Conservation (phyloP, 345 rosid species). For the Odontarrhena argentea region DNA sequence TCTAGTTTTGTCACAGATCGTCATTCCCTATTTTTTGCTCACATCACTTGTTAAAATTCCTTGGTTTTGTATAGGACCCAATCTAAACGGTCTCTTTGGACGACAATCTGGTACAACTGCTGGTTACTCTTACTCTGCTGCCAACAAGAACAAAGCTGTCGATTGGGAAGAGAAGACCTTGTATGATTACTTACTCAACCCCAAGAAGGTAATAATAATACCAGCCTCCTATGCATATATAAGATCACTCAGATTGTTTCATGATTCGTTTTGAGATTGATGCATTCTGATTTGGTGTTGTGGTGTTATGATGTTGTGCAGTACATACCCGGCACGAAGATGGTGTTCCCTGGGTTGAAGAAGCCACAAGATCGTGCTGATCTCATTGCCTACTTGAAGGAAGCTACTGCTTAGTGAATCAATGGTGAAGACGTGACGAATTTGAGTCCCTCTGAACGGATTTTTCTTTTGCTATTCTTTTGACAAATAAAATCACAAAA, state of each 20-base stretch:
- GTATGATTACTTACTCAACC: slow-evolving; percentile 86
- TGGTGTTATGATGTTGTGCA: slow-evolving; percentile 39
- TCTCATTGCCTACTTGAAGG: slow-evolving; percentile 90
- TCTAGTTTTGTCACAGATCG: not conserved
- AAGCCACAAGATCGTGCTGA: slow-evolving; percentile 92
- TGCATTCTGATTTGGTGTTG: not conserved
- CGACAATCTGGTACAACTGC: slow-evolving; percentile 73
- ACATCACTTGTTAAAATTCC: not conserved
- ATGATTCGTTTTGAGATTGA: not conserved
- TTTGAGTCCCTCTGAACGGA: slow-evolving; percentile 19
- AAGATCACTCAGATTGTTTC: not conserved
- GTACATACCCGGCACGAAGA: slow-evolving; percentile 98
- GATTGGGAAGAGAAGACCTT: slow-evolving; percentile 82
- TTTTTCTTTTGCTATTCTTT: slow-evolving; percentile 35
- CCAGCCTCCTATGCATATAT: not conserved
- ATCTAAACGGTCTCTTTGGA: slow-evolving; percentile 85
- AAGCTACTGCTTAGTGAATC: slow-evolving; percentile 57
- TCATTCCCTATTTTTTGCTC: too few species aligned
- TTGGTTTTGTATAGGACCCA: slow-evolving; percentile 57
- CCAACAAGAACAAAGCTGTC: slow-evolving; percentile 89
- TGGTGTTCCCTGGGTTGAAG: slow-evolving; percentile 98
- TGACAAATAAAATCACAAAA: slow-evolving; percentile 40
- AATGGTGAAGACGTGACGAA: not conserved
- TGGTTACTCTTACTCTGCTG: slow-evolving; percentile 80
- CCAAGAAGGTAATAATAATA: slow-evolving; percentile 64